Evolutionary conservation across 176 grass and related monocot genomes (phyloP).

Genomic region (Musa schizocarpa): DNA sequence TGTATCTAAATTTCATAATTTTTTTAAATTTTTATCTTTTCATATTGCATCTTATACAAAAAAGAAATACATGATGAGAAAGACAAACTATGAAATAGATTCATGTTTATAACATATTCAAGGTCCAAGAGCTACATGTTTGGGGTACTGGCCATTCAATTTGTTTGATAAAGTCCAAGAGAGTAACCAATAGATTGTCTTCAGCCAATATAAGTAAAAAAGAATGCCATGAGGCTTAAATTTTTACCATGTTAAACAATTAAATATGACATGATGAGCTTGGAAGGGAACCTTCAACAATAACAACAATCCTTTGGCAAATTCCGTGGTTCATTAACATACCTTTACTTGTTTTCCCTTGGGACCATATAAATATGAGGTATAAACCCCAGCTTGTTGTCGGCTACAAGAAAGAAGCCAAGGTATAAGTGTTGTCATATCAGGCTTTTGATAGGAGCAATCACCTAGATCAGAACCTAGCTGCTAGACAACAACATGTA

Average conservation of each 20-base stretch:
- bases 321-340: not conserved
- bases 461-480: not conserved
- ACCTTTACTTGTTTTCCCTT: constrained; percentile 89
- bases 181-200: not conserved
- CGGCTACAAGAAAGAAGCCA: constrained; percentile 32
- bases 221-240: no score
- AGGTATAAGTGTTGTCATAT: not conserved
- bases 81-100: not conserved
- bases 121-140: not conserved
- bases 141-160: not conserved
- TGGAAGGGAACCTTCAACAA: not conserved
- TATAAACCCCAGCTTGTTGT: constrained; percentile 80
- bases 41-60: not conserved
- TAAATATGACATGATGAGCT: not conserved
- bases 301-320: constrained; percentile 14
- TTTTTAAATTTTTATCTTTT: not conserved
- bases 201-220: not conserved
- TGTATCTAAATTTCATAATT: not conserved
- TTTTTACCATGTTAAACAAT: not conserved
- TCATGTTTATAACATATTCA: not conserved
- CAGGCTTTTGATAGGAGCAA: not conserved
- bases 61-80: not conserved
- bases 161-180: not conserved
- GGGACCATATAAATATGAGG: constrained; percentile 81
- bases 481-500: not conserved